A percentile compares a stretch with the other conserved stretches of the same genome.
These are phyloP conservation scores for Maudiozyma turicensis DNA, from an alignment of 805 yeast species.

Conservation along the genomic window DNA sequence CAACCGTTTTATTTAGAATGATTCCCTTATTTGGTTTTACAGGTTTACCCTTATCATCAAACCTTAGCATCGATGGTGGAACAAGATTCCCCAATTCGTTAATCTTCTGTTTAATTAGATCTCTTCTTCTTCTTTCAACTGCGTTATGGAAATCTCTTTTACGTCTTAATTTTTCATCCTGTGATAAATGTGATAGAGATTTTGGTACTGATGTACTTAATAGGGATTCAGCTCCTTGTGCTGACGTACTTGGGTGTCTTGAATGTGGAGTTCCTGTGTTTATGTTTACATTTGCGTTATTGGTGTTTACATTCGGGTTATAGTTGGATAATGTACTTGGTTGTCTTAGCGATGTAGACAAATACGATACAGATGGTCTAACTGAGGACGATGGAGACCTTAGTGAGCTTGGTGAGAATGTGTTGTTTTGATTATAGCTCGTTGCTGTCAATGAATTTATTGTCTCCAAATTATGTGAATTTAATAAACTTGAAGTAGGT, in stretches of 20 bases:
- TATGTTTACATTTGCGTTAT: neutral
- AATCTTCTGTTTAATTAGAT: conserved; percentile 79
- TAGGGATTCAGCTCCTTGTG: neutral
- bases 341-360: conserved; percentile 24
- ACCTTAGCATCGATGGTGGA: conserved; percentile 60
- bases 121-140: conserved; percentile 86
- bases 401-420: conserved; percentile 6
- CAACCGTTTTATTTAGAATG: conserved; percentile 68
- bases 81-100: conserved; percentile 73
- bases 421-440: neutral
- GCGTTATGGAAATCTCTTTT: conserved; percentile 89
- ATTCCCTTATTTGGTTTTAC: conserved; percentile 76
- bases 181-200: conserved; percentile 12
- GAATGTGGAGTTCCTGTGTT: conserved; percentile 23
- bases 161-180: conserved; percentile 62
- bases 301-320: conserved; percentile 4
- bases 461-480: conserved; percentile 16
- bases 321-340: conserved; percentile 7
- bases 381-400: conserved; percentile 23
- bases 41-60: conserved; percentile 44
- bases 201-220: conserved; percentile 14
- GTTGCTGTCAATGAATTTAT: conserved; percentile 6
- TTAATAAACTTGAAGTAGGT: conserved; percentile 21
- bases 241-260: conserved; percentile 24
- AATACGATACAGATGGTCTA: conserved; percentile 17